A percentile compares a stretch with the other conserved stretches of the same genome.
Conservation (phyloP, 352 stramenopile species). For the Detonula confervacea region DNA sequence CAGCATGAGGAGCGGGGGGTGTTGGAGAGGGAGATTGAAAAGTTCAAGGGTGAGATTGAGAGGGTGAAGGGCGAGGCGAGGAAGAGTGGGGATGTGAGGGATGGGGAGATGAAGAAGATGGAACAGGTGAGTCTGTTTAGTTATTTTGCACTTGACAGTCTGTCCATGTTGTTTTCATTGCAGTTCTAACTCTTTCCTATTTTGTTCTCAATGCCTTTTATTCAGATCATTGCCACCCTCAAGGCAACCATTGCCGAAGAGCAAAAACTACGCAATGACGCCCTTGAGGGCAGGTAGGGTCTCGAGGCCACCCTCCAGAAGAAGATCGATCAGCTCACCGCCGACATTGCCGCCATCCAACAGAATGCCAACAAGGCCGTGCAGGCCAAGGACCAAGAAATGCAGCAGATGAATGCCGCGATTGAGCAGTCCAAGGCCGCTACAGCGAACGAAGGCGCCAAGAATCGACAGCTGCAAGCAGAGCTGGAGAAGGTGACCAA, state of each 20-base stretch:
- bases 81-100: slow-evolving; percentile 21
- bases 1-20: slow-evolving; percentile 18
- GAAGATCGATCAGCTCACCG: background rate
- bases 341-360: background rate
- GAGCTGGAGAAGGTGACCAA: slow-evolving; percentile 22
- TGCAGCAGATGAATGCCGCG: slow-evolving; percentile 27
- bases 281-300: slow-evolving; percentile 7
- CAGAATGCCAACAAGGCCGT: slow-evolving; percentile 20
- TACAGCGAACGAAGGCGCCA: slow-evolving; percentile 17
- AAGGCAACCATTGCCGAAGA: slow-evolving; percentile 30
- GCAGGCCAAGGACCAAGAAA: slow-evolving; percentile 3
- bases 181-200: no score
- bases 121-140: no score
- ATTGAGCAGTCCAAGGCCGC: slow-evolving; percentile 16
- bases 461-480: slow-evolving; percentile 18
- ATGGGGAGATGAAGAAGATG: slow-evolving; percentile 34
- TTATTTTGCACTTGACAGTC: no score
- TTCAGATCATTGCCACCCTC: slow-evolving; percentile 13
- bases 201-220: no score
- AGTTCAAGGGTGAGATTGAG: slow-evolving; percentile 27
- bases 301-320: slow-evolving; percentile 11
- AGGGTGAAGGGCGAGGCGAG: slow-evolving; percentile 22
- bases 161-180: no score
- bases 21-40: slow-evolving; percentile 22
- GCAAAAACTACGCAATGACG: slow-evolving; percentile 34